phyloP scores from a whole-genome alignment of 371 early-diverging fungal genomes.

The Sporodiniella umbellata region DNA sequence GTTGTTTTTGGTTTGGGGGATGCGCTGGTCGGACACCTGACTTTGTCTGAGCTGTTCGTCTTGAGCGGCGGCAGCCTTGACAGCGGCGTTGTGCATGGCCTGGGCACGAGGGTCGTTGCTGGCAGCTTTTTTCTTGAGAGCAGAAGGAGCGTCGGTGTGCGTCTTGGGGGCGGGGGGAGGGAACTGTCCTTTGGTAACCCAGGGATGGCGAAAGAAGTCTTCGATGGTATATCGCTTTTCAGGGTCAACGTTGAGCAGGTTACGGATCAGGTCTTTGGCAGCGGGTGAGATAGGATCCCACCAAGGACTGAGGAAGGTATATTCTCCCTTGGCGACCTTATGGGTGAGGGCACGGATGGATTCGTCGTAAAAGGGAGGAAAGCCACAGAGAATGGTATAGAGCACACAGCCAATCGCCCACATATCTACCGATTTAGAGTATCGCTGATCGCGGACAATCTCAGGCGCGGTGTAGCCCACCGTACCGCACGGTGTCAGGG shows the following conservation, averaged over 20 bases:
- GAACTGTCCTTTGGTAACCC: slow-evolving; percentile 55
- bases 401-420: slow-evolving; percentile 83
- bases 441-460: slow-evolving; percentile 63
- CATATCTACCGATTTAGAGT: slow-evolving; percentile 75
- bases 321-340: slow-evolving; percentile 63
- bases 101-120: slow-evolving; percentile 15
- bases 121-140: slow-evolving; percentile 2
- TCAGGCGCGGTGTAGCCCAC: slow-evolving; percentile 82
- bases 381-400: slow-evolving; percentile 74
- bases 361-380: slow-evolving; percentile 77
- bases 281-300: slow-evolving; percentile 67
- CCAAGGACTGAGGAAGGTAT: slow-evolving; percentile 68
- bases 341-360: slow-evolving; percentile 56
- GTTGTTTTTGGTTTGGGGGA: background rate
- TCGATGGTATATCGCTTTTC: slow-evolving; percentile 56
- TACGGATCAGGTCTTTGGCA: slow-evolving; percentile 72
- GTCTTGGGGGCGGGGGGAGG: slow-evolving; percentile 10
- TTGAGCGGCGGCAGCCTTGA: slow-evolving; percentile 18
- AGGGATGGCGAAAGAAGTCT: slow-evolving; percentile 79
- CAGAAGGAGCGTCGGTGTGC: background rate
- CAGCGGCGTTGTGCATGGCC: slow-evolving; percentile 22
- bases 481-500: slow-evolving; percentile 77
- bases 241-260: slow-evolving; percentile 56
- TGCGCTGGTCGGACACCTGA: slow-evolving; percentile 1
- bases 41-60: slow-evolving; percentile 21